Conservation (phyloP, 768 basidiomycete genomes). For the Kwoniella europaea region DNA sequence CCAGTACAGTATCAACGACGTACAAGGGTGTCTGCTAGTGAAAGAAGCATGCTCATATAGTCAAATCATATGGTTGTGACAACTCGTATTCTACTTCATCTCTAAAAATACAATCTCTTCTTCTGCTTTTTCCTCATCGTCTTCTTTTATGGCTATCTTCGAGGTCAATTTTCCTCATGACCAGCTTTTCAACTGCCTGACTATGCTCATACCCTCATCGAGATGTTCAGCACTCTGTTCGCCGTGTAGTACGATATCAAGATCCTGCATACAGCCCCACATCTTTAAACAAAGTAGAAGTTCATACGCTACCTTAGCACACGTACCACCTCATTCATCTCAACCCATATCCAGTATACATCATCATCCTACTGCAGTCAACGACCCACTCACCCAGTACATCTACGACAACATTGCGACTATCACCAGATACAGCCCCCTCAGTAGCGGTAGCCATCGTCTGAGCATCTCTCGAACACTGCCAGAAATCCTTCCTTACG, state of each 20-base stretch:
- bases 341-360: not conserved
- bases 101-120: not conserved
- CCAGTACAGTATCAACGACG: too few relatives aligned
- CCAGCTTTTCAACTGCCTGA: not conserved
- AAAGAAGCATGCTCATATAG: too few relatives aligned
- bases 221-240: not conserved
- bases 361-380: not conserved
- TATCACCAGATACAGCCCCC: not conserved
- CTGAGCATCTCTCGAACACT: not conserved
- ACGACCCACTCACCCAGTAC: not conserved
- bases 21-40: too few relatives aligned
- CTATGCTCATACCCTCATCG: not conserved
- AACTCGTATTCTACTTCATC: not conserved
- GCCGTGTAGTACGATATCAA: not conserved
- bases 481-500: slow-evolving; percentile 8
- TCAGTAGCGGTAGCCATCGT: slow-evolving; percentile 2
- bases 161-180: too few relatives aligned
- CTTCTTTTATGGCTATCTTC: too few relatives aligned
- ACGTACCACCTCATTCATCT: not conserved
- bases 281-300: too few relatives aligned
- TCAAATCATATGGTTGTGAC: too few relatives aligned
- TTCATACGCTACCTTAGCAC: too few relatives aligned
- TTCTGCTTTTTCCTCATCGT: too few relatives aligned
- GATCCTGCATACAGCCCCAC: not conserved
- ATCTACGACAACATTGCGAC: not conserved